Evolutionary conservation across 371 early-diverging fungal genomes (phyloP), one percentile per base, ranked within the genome.

Genomic region (Lichtheimia hyalospora): DNA sequence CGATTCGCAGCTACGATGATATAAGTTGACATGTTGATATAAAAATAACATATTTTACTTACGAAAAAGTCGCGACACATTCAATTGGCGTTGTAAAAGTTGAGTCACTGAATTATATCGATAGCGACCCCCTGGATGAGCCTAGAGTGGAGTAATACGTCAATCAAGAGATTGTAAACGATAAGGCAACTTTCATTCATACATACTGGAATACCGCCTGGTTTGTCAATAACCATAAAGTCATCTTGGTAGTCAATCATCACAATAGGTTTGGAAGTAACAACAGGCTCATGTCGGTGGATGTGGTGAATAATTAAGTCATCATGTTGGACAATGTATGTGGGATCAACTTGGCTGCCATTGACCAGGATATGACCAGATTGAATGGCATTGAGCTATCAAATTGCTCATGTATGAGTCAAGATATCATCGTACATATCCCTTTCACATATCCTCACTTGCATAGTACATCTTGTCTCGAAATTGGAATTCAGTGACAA

Each of bases 281-380:
- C 91, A 3, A 96, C 94, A 1, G 98, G 98, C 72, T 98, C 98
- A 73, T 98, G 98, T 0, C 97, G 86, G 73, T 98, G 98, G 25
- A 92, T 88, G 7, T 72, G 63, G 67, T 96, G 96, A 1, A 77
- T 75, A 16, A 98, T 78, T 2, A 90, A 44, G 65, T 96, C 96
- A 41, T 82, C 76, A 66, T 89, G 89, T 46, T 82, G 68, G n/a
- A 93, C 66, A 2, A 84, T 66, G 4, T 81, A 79, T 42, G 84
- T 84, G 5, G 70, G 57, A 0, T 68, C 51, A 0, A 85, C 86
- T 15, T 52, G 59, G 57, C 86, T 50, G 8, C 74, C 82, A 69
- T 97, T 97, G 43, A 97, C 71, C 27, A 75, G 84, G 51, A 98
- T 91, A n/a, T 83, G 64, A 0, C 97, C 97, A 28, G 73, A 71